These are phyloP conservation scores for Pyrus hybrid DNA, from an alignment of 331 rosid species.

Conservation along the genomic window DNA sequence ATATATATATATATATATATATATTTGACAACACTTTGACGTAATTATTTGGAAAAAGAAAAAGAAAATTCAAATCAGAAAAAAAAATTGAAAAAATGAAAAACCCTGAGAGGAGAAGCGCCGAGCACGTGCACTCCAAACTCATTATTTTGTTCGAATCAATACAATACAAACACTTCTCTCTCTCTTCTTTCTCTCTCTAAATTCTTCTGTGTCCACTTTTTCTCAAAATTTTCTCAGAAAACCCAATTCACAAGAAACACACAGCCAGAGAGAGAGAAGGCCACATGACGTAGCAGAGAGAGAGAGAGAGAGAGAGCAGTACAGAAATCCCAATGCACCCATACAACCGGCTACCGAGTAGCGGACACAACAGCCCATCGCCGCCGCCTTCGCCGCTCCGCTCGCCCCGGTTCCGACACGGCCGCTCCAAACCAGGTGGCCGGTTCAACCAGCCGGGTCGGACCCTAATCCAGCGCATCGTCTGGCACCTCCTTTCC, in stretches of 20 bases:
- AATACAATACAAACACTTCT: not conserved
- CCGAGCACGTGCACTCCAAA: not conserved
- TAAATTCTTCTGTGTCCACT: not conserved
- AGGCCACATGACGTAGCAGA: not conserved
- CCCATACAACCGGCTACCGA: conserved; percentile 78
- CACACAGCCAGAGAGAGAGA: not conserved
- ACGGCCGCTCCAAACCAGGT: conserved; percentile 42
- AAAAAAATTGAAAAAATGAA: too few species aligned
- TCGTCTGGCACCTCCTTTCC: conserved; percentile 75
- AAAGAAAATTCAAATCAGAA: too few species aligned
- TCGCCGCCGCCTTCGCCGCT: conserved; percentile 86
- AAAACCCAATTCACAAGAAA: conserved; percentile 3
- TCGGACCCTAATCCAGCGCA: conserved; percentile 57
- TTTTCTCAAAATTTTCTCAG: not conserved
- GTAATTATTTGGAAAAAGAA: too few species aligned
- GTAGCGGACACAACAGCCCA: conserved; percentile 88
- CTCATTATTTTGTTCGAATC: not conserved
- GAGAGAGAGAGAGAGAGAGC: not conserved
- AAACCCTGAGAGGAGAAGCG: not conserved
- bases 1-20: too few species aligned
- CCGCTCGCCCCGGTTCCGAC: conserved; percentile 80
- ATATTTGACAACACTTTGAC: too few species aligned
- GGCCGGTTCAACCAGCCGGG: conserved; percentile 54
- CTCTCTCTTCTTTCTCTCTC: not conserved
- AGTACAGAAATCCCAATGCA: conserved; percentile 46